phyloP scores from a whole-genome alignment of 2,329 filamentous ascomycete genomes.

The Paecilomyces sp. region DNA sequence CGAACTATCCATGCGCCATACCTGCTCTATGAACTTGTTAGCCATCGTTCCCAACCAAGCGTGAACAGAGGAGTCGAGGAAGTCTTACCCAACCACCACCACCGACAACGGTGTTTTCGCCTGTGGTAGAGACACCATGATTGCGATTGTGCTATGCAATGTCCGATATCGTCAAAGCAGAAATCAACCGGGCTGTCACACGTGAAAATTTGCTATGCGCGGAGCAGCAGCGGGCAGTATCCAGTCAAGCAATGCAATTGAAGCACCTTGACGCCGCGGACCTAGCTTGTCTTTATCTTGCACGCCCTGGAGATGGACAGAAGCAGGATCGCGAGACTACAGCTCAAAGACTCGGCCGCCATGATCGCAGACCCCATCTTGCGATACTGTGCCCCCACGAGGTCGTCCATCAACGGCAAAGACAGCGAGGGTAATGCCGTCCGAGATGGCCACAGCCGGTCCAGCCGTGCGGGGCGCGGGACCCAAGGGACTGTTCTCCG shows the following conservation, averaged over 20 bases:
- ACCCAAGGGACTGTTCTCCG: neutral
- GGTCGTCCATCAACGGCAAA: neutral
- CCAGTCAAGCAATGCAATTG: neutral
- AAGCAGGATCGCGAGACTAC: neutral
- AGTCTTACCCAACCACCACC: conserved; percentile 26
- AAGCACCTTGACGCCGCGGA: neutral
- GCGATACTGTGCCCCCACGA: neutral
- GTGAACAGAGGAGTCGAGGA: neutral
- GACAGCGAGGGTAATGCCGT: neutral
- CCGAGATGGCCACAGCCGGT: neutral
- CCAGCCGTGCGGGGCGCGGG: neutral
- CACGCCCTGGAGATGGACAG: neutral
- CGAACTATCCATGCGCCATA: conserved; percentile 9
- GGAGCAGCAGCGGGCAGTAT: neutral
- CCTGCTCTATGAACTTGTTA: conserved; percentile 15
- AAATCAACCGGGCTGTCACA: neutral
- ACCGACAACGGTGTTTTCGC: conserved; percentile 23
- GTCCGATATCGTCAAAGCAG: neutral
- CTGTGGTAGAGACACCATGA: conserved; percentile 10
- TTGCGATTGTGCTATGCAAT: conserved; percentile 5
- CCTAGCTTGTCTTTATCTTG: neutral
- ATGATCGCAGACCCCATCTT: neutral
- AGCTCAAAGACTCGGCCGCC: neutral
- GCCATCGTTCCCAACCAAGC: neutral
- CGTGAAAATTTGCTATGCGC: neutral